Percentiles rank a stretch among this genome's conserved stretches.
These are phyloP conservation scores for Telopea speciosissima DNA, from an alignment of 177 flowering plant species.

Conservation along the genomic window DNA sequence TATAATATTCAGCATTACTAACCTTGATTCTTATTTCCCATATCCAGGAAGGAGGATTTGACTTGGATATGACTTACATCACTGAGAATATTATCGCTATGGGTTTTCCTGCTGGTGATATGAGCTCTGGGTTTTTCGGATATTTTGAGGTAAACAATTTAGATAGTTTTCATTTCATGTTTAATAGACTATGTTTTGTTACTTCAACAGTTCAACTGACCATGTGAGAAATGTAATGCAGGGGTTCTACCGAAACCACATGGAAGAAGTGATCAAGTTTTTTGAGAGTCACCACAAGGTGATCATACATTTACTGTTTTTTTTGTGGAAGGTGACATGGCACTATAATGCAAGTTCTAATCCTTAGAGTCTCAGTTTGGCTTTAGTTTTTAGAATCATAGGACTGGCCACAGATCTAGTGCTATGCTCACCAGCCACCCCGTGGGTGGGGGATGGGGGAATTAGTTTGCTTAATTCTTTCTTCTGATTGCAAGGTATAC, in stretches of 20 bases:
- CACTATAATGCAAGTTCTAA: background rate
- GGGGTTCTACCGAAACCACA: constrained; percentile 96
- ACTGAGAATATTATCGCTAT: constrained; percentile 1
- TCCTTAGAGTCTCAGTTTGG: background rate
- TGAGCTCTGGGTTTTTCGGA: constrained; percentile 73
- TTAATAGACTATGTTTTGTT: background rate
- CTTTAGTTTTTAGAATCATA: background rate
- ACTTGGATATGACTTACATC: background rate
- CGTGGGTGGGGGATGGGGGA: too few species aligned
- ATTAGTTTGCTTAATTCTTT: background rate
- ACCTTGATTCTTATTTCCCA: background rate
- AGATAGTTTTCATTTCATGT: background rate
- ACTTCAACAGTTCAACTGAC: constrained; percentile 6
- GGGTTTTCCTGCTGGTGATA: background rate
- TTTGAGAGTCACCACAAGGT: constrained; percentile 98
- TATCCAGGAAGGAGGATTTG: background rate
- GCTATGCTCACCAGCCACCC: background rate
- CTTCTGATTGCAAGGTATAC: background rate
- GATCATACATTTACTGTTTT: constrained; percentile 7
- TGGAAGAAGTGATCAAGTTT: constrained; percentile 98
- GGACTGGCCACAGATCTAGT: background rate
- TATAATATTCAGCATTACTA: background rate
- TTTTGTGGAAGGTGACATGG: background rate
- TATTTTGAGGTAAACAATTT: constrained; percentile 74
- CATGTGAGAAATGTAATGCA: constrained; percentile 28